Percentiles rank a stretch among this genome's conserved stretches.
Conservation (phyloP, 2,329 filamentous ascomycete species). For the Beauveria brongniartii region DNA sequence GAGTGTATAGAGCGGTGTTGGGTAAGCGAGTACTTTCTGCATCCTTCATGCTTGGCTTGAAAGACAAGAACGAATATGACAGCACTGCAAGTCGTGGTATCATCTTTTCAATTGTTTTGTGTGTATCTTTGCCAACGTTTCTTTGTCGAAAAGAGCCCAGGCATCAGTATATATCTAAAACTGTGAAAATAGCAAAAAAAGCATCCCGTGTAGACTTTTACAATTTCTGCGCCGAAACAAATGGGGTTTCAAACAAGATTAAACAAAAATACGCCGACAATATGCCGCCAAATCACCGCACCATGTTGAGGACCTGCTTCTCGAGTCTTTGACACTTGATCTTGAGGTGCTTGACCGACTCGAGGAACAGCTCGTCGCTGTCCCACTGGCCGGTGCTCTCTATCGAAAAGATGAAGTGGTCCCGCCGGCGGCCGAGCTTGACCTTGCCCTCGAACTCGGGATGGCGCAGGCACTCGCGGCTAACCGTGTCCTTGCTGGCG, state of each 20-base stretch:
- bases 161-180: slow-evolving; percentile 11
- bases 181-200: not conserved
- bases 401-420: slow-evolving; percentile 96
- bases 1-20: not conserved
- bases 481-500: slow-evolving; percentile 91
- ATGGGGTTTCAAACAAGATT: not conserved
- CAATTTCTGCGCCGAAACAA: slow-evolving; percentile 7
- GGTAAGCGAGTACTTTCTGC: not conserved
- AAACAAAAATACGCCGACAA: slow-evolving; percentile 9
- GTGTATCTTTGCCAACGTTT: not conserved
- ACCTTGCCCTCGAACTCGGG: slow-evolving; percentile 93
- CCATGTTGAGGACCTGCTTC: slow-evolving; percentile 61
- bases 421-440: slow-evolving; percentile 77
- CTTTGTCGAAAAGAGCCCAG: not conserved
- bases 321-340: slow-evolving; percentile 71
- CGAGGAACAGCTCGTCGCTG: slow-evolving; percentile 87
- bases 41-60: not conserved
- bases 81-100: not conserved
- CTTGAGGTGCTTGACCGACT: slow-evolving; percentile 78
- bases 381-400: slow-evolving; percentile 95
- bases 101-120: slow-evolving; percentile 7
- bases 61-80: not conserved
- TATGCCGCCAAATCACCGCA: slow-evolving; percentile 29
- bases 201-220: slow-evolving; percentile 7
- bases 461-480: slow-evolving; percentile 84